These are phyloP conservation scores for Parachlorella kessleri DNA, from an alignment of 139 green algal genomes.

Conservation along the genomic window DNA sequence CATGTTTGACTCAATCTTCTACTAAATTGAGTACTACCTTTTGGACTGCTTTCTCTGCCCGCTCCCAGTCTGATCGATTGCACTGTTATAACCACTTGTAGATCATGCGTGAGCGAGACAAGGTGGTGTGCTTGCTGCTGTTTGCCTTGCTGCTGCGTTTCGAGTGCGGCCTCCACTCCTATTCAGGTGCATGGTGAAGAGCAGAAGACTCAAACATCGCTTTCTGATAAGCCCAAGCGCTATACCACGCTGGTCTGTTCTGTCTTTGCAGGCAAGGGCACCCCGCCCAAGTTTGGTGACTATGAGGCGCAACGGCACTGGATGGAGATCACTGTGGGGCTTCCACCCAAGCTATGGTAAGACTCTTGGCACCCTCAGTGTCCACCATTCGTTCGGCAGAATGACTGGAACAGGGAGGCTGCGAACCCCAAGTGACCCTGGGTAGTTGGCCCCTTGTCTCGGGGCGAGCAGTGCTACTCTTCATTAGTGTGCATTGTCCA, in stretches of 20 bases:
- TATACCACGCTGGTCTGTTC: not conserved
- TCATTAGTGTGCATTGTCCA: constrained; percentile 2
- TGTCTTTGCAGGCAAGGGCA: constrained; percentile 52
- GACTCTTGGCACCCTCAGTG: not conserved
- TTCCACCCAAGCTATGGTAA: constrained; percentile 84
- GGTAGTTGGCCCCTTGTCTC: not conserved
- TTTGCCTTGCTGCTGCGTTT: constrained; percentile 70
- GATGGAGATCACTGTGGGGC: constrained; percentile 96
- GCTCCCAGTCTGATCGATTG: not conserved
- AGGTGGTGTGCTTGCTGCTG: constrained; percentile 12
- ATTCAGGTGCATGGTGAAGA: constrained; percentile 66
- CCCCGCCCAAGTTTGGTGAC: constrained; percentile 90
- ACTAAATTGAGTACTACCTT: not conserved
- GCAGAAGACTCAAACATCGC: not conserved
- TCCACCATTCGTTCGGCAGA: no score
- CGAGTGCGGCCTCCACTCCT: constrained; percentile 66
- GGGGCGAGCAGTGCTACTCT: not conserved
- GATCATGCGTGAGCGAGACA: not conserved
- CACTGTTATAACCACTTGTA: not conserved
- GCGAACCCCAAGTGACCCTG: not conserved
- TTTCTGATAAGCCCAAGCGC: not conserved
- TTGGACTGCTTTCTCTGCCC: not conserved
- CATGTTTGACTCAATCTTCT: not conserved
- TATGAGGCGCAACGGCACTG: constrained; percentile 99
- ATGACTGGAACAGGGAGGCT: no score